Base-by-base conservation (phyloP, 2,329 filamentous ascomycete species). In the Lasiodiplodia sp. region DNA sequence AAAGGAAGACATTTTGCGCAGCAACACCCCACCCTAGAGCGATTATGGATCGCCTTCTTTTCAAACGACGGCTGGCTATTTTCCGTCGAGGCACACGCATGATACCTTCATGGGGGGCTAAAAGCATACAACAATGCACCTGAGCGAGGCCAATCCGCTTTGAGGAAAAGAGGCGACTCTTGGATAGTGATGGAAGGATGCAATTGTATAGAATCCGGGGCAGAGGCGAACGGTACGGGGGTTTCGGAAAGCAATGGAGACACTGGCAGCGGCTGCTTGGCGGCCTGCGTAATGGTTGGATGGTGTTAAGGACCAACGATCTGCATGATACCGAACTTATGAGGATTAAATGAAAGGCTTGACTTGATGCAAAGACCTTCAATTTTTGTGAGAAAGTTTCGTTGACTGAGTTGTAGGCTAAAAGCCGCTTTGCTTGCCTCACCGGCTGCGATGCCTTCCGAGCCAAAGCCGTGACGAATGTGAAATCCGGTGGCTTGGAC, bases 301-400 rank as follows among this genome's bases (percentile, higher is more conserved):
- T 2, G 52, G 40, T 28, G 28, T 28, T 49, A 12, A 52, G n/a
- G 53, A 16, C 11, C 51, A 58, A 21, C 44, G 31, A 44, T 40
- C 25, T 34, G 64, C 55, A 67, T 51, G 65, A 52, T 67, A 58
- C 44, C 21, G 44, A 28, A 16, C 53, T 67, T 52, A 58, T 21
- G 65, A 60, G 52, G 52, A 49, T 49, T 21, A 66, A 57, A 60
- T 58, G 40, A 67, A 52, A 44, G 65, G 40, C 40, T 52, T 67
- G 65, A 52, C 14, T n/a, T 31, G 53, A 53, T 31, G n/a, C 60
- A 38, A 18, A 34, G 25, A 47, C 18, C 34, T 40, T 7, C 14
- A 18, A 34, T 16, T n/a, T 28, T 34, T 34, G 31, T 10, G 31
- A 4, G 44, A 8, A n/a, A 52, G 7, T 12, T 40, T 6, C 44